phyloP scores from a whole-genome alignment of 2,329 filamentous ascomycete species.

The Laburnicola sp. region DNA sequence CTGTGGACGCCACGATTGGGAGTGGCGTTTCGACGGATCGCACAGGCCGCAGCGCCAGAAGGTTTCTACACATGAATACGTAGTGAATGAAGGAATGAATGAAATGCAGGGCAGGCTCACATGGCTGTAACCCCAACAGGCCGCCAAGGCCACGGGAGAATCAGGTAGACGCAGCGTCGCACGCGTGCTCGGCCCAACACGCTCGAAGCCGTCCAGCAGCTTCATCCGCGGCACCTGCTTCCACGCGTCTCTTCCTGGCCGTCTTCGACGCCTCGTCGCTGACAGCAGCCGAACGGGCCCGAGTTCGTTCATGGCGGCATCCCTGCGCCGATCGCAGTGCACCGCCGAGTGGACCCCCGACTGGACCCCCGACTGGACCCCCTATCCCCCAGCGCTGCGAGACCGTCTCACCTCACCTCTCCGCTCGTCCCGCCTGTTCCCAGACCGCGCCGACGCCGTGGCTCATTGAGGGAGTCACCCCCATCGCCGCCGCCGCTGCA shows the following conservation, averaged over 20 bases:
- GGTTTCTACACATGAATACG: no score
- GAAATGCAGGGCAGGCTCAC: no score
- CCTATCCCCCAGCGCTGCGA: constrained; percentile 7
- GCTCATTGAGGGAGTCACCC: constrained; percentile 10
- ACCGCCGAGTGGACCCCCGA: neutral
- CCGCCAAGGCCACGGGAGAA: no score
- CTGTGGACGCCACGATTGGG: neutral
- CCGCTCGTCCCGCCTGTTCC: neutral
- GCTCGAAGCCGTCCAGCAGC: no score
- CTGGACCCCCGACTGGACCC: neutral
- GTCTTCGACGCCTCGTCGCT: constrained; percentile 1
- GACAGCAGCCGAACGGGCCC: constrained; percentile 6
- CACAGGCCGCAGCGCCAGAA: no score
- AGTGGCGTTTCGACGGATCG: constrained; percentile 5
- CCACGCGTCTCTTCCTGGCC: no score
- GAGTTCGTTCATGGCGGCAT: neutral
- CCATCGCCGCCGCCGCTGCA: neutral
- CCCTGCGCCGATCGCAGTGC: constrained; percentile 3
- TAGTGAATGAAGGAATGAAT: no score
- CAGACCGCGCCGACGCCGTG: constrained; percentile 12
- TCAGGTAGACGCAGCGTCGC: no score
- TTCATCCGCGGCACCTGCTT: no score
- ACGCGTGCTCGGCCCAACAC: no score
- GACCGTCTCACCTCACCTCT: constrained; percentile 10
- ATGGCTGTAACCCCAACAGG: no score